phyloP scores from a whole-genome alignment of 495 filamentous ascomycete species.

The Neurospora sublineolata region DNA sequence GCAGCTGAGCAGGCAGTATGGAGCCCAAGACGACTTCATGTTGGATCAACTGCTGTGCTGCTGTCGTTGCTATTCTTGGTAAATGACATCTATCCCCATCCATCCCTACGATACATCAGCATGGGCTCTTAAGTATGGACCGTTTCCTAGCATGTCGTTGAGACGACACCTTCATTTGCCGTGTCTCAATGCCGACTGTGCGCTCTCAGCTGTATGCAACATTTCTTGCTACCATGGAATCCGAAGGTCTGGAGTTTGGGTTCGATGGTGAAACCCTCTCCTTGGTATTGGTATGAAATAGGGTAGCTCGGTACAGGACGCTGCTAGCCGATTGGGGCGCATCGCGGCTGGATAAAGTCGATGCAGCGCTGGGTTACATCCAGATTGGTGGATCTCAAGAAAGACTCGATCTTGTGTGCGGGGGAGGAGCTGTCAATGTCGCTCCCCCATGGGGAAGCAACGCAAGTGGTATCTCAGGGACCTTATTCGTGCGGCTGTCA shows the following conservation, averaged over 20 bases:
- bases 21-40: neutral
- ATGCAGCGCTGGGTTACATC: neutral
- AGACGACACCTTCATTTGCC: neutral
- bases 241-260: neutral
- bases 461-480: neutral
- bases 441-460: neutral
- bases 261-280: neutral
- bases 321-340: neutral
- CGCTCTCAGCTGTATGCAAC: neutral
- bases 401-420: neutral
- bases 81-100: neutral
- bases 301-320: neutral
- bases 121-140: neutral
- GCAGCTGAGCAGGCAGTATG: neutral
- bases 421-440: neutral
- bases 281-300: neutral
- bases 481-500: neutral
- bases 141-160: neutral
- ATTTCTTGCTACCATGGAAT: neutral
- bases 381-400: neutral
- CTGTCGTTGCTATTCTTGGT: neutral
- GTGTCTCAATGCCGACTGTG: neutral
- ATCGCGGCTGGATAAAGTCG: neutral
- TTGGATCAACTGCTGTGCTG: neutral
- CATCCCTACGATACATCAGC: neutral